Base-by-base conservation (phyloP, 2,329 filamentous ascomycete genomes). In the Sordariomycetes sp. region DNA sequence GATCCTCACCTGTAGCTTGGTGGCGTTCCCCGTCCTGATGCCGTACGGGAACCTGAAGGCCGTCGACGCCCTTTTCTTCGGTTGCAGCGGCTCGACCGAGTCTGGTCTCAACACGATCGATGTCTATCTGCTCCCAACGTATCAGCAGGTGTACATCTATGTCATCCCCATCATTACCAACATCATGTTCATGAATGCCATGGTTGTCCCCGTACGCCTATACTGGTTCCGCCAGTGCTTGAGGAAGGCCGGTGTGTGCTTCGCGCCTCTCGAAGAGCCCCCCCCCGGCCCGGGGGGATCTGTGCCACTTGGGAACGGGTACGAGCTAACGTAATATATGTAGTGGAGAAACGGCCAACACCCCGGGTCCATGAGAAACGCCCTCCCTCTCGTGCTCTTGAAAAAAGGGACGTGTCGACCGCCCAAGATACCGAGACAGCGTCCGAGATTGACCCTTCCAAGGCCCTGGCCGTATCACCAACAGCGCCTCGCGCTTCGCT, bases 181-280 rank as follows among this genome's bases (percentile, higher is more conserved):
- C 55, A 91, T 91, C 0, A 94, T 96, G 61, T 86, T 88, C 53
- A 86, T 96, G 65, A 85, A 96, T 67, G 83, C 88, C 1, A 87
- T 83, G 51, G 90, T 99, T 51, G 94, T 99, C 8, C 93, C 96
- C 65, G 79, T 97, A 14, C 88, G 94, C 25, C 77, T 99, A 1
- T 96, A 96, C 72, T 99, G 93, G 93, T 99, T 99, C 69, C 92
- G 97, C 72, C 96, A 95, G 71, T 84, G 91, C 7, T 97, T 99
- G 68, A 88, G 95, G 68, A 82, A 96, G 62, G 90, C 88, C 14
- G 79, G 79, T 40, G 89, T 96, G 65, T 85, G 89, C 1, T 82
- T 74, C 88, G 67, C 72, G 83, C 73, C n/a, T n/a, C n/a, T 28
- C 25, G 4, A n/a, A n/a, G n/a, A 34, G 16, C 7, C 7, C 6